These are phyloP conservation scores for Tetrapisispora namnaoensis DNA, from an alignment of 805 yeast species.

Conservation along the genomic window DNA sequence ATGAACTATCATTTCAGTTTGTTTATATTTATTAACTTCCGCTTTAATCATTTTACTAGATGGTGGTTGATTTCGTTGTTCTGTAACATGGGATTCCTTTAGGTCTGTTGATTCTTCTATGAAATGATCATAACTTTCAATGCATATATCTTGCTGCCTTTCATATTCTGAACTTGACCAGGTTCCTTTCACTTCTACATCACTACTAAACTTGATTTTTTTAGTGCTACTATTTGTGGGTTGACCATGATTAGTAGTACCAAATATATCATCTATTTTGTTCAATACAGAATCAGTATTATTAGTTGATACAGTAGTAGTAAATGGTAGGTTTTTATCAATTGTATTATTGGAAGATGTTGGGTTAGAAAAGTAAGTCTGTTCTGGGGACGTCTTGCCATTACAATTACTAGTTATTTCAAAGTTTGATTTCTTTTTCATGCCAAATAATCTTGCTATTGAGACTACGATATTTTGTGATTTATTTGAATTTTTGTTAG, in stretches of 20 bases:
- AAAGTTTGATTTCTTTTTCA: neutral
- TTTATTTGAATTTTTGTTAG: neutral
- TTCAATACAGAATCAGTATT: neutral
- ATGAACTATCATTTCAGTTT: slow-evolving; percentile 60
- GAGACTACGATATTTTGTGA: neutral
- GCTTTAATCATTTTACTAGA: slow-evolving; percentile 34
- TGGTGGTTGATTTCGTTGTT: neutral
- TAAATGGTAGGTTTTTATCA: too few species aligned
- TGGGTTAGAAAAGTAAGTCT: neutral
- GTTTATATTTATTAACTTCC: slow-evolving; percentile 57
- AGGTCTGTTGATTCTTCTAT: neutral
- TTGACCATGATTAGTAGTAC: neutral
- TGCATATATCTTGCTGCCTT: slow-evolving; percentile 18
- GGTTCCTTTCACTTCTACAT: slow-evolving; percentile 20
- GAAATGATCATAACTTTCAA: neutral
- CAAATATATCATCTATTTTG: neutral
- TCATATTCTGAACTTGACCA: slow-evolving; percentile 24
- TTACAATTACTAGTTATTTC: neutral
- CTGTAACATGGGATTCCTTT: neutral
- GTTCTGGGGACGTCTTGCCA: neutral
- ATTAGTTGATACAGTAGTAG: too few species aligned
- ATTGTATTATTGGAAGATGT: too few species aligned
- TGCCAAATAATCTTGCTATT: neutral
- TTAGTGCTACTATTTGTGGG: neutral
- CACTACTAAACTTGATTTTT: slow-evolving; percentile 15